phyloP scores from a whole-genome alignment of 345 rosid genomes.

The Syzygium aqueum region DNA sequence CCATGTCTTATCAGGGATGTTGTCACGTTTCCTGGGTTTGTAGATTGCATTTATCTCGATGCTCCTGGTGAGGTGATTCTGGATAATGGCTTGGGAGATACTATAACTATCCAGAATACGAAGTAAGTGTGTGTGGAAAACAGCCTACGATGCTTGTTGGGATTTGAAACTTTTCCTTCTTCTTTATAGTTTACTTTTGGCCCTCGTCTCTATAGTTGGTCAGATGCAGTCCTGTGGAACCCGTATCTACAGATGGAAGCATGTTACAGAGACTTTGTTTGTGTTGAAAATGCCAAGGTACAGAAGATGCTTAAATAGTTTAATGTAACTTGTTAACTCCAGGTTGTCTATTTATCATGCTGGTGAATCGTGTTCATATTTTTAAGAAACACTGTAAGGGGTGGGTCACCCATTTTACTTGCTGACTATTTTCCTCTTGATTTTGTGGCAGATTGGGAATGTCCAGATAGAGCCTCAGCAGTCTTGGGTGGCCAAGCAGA shows the following conservation, averaged over 20 bases:
- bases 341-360: background rate
- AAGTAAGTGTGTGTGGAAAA: conserved; percentile 34
- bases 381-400: background rate
- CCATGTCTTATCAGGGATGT: conserved; percentile 38
- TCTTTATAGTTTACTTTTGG: conserved; percentile 1
- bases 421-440: background rate
- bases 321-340: background rate
- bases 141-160: background rate
- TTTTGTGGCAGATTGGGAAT: conserved; percentile 47
- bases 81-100: conserved; percentile 83
- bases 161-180: background rate
- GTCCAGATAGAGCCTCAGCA: conserved; percentile 69
- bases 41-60: conserved; percentile 76
- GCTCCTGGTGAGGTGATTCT: conserved; percentile 54
- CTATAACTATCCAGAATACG: conserved; percentile 48
- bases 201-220: conserved; percentile 52
- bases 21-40: conserved; percentile 82
- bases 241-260: conserved; percentile 95
- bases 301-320: background rate
- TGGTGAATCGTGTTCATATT: background rate
- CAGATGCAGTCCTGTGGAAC: conserved; percentile 90
- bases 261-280: conserved; percentile 80
- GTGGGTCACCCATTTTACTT: background rate
- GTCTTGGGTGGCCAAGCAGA: conserved; percentile 85
- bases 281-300: conserved; percentile 95